Percentiles rank a stretch among this genome's conserved stretches.
Evolutionary conservation across 805 yeast species (phyloP).

Genomic region (Kodamaea hsintzibuensis): DNA sequence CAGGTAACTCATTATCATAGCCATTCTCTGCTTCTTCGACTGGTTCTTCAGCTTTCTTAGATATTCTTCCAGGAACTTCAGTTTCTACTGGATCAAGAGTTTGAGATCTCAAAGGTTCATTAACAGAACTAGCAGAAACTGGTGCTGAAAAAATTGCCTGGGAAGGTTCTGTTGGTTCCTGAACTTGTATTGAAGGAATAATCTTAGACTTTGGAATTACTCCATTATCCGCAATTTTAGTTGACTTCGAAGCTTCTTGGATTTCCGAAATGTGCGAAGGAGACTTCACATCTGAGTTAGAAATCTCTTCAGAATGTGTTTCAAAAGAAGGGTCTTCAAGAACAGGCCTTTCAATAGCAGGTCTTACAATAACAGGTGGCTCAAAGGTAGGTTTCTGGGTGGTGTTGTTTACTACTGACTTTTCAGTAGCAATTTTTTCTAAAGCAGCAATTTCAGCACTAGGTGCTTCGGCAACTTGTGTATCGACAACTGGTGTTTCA

Average conservation of each 20-base stretch:
- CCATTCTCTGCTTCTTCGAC: no score
- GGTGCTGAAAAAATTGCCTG: neutral
- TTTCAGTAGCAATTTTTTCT: no score
- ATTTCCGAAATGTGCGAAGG: neutral
- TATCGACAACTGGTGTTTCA: no score
- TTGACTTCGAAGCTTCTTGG: neutral
- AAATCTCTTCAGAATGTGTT: no score
- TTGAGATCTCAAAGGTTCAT: neutral
- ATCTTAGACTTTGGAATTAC: neutral
- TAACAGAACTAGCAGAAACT: neutral
- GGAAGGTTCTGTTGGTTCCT: neutral
- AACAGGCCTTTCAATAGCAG: neutral
- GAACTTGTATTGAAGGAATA: neutral
- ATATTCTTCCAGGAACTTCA: neutral
- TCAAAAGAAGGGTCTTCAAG: no score
- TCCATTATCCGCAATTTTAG: neutral
- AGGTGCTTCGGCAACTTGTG: no score
- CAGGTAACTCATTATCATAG: constrained; percentile 1
- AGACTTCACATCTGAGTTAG: neutral
- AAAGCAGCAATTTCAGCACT: no score
- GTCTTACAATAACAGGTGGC: neutral
- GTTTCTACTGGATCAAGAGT: neutral
- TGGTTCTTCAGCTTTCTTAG: neutral
- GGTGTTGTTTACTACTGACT: no score
- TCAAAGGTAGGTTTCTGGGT: no score